phyloP scores from a whole-genome alignment of 768 basidiomycete genomes.

The Tulasnella sp. region DNA sequence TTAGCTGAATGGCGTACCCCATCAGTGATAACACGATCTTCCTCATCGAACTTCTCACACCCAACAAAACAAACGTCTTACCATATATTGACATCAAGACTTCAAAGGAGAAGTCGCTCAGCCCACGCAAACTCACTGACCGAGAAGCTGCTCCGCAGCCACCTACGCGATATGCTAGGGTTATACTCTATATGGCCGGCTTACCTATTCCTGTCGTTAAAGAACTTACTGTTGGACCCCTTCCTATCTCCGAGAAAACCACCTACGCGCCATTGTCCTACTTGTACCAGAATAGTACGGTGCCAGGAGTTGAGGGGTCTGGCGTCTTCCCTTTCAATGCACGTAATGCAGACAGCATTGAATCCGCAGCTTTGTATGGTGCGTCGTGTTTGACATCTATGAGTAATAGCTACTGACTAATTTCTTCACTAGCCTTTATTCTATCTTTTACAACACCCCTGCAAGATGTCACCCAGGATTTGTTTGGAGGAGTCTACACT shows the following conservation, averaged over 20 bases:
- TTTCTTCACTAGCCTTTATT: neutral
- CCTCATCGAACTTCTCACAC: constrained; percentile 1
- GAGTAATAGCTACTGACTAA: too few species aligned
- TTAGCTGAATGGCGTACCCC: too few species aligned
- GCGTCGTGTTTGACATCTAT: neutral
- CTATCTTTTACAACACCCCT: neutral
- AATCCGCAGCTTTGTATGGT: neutral
- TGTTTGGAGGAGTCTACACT: constrained; percentile 1
- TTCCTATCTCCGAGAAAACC: neutral
- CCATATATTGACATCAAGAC: constrained; percentile 2
- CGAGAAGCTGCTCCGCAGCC: neutral
- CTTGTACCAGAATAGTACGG: constrained; percentile 4
- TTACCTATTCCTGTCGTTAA: neutral
- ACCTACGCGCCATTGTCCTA: neutral
- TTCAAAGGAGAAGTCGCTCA: too few species aligned
- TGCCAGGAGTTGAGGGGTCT: neutral
- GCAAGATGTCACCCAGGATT: neutral
- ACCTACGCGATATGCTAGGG: neutral
- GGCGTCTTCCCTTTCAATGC: constrained; percentile 2
- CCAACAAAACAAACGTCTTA: neutral
- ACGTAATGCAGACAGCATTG: neutral
- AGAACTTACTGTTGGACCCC: constrained; percentile 7
- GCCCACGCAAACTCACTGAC: neutral
- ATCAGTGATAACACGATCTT: constrained; percentile 6
- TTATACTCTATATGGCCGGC: neutral